Evolutionary conservation across 106 monocot species (phyloP).

Genomic region (Cymbidium sinense): DNA sequence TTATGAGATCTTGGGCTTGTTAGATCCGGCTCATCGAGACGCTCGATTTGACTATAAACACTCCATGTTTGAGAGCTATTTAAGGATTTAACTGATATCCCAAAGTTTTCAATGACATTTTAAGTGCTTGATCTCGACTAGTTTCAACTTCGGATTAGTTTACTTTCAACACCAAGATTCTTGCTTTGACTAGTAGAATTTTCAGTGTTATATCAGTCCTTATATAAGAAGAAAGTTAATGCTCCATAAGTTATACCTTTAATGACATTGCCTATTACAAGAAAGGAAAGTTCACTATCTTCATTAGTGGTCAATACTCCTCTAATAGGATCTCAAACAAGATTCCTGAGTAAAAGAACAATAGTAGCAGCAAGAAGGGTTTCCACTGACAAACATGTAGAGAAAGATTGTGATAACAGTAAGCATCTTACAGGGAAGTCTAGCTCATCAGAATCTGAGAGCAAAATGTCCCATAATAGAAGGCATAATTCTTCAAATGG

Average conservation of each 20-base stretch:
- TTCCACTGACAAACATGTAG: constrained; percentile 24
- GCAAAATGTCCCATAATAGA: constrained; percentile 18
- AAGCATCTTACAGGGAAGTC: constrained; percentile 12
- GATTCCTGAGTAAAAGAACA: constrained; percentile 65
- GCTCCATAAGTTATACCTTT: constrained; percentile 41
- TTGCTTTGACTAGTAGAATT: no score
- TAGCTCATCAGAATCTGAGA: background rate
- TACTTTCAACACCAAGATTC: no score
- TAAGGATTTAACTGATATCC: no score
- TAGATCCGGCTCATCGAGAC: no score
- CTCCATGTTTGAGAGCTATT: no score
- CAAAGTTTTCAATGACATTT: no score
- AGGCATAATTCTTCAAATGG: constrained; percentile 51
- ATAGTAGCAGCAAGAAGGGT: constrained; percentile 54
- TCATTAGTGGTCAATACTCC: constrained; percentile 79
- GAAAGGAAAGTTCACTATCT: constrained; percentile 92
- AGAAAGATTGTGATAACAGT: constrained; percentile 33
- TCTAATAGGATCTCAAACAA: constrained; percentile 36
- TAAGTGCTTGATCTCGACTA: no score
- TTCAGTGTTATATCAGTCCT: constrained; percentile 66
- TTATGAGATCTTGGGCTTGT: no score
- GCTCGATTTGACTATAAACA: no score
- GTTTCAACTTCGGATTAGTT: no score
- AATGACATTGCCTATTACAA: constrained; percentile 50
- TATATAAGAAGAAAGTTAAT: constrained; percentile 50